Percentiles rank a stretch among this genome's conserved stretches.
Evolutionary conservation across 2,329 filamentous ascomycete genomes (phyloP).

Genomic region (Fusarium keratoplasticum): DNA sequence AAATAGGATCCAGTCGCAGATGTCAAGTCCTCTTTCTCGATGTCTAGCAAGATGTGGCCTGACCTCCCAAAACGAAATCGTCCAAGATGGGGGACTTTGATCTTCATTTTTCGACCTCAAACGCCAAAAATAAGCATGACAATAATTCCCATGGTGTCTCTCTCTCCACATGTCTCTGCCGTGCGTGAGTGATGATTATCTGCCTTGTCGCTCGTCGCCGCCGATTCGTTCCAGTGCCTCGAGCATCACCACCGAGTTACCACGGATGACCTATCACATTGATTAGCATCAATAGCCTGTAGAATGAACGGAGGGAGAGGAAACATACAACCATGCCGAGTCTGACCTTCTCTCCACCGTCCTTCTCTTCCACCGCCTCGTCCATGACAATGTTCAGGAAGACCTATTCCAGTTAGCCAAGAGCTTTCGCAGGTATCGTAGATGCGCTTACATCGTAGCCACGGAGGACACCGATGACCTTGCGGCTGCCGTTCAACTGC

Average conservation of each 20-base stretch:
- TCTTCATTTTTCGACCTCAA: constrained; percentile 48
- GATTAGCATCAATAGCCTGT: constrained; percentile 38
- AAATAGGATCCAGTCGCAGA: constrained; percentile 32
- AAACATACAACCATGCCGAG: constrained; percentile 89
- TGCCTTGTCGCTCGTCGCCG: constrained; percentile 64
- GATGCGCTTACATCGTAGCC: constrained; percentile 86
- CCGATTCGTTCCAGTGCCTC: constrained; percentile 81
- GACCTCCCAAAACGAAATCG: constrained; percentile 24
- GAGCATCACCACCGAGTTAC: constrained; percentile 98
- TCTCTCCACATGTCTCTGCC: constrained; percentile 7
- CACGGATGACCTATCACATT: constrained; percentile 82
- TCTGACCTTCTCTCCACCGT: constrained; percentile 87
- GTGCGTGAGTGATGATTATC: constrained; percentile 16
- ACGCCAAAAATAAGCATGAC: constrained; percentile 49
- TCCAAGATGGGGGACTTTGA: constrained; percentile 24
- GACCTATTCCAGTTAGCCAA: constrained; percentile 68
- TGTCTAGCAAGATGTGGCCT: constrained; percentile 46
- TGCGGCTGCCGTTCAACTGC: constrained; percentile 96
- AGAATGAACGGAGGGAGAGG: neutral
- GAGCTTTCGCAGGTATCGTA: no score
- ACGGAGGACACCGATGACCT: constrained; percentile 92
- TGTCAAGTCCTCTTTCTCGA: constrained; percentile 42
- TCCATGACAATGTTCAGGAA: constrained; percentile 99
- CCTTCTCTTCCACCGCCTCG: constrained; percentile 95
- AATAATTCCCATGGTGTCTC: constrained; percentile 28